A percentile compares a stretch with the other conserved stretches of the same genome.
Conservation (phyloP, 805 yeast species). For the Kodamaea neixiangensis region DNA sequence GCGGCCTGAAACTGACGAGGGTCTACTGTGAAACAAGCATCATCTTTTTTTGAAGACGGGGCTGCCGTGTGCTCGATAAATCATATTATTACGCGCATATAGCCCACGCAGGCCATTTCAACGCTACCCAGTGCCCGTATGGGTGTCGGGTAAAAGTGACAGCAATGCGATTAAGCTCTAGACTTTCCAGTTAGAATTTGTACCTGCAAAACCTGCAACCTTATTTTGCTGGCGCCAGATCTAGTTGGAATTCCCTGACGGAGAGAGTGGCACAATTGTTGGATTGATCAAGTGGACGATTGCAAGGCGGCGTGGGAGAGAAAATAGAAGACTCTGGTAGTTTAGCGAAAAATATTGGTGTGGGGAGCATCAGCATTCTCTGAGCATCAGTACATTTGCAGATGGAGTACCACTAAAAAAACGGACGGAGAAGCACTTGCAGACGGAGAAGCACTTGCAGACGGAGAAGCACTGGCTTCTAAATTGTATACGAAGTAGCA, state of each 20-base stretch:
- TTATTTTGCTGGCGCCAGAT: not conserved
- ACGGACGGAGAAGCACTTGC: no score
- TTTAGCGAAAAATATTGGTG: no score
- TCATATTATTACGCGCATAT: not conserved
- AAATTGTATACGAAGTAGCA: no score
- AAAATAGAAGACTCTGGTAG: not conserved
- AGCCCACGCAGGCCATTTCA: not conserved
- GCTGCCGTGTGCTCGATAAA: not conserved
- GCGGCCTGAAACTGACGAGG: slow-evolving; percentile 3
- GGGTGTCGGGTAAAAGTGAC: not conserved
- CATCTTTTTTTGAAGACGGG: not conserved
- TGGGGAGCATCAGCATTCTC: no score
- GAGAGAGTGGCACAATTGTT: not conserved
- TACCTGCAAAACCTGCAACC: not conserved
- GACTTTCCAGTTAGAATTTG: not conserved
- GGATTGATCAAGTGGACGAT: not conserved
- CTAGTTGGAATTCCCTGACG: not conserved
- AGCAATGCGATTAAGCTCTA: not conserved
- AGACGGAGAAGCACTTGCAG: no score
- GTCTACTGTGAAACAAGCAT: not conserved
- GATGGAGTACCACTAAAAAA: not conserved
- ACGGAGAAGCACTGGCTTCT: no score
- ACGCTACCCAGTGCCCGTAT: not conserved
- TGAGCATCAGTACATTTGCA: no score
- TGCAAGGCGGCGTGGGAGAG: not conserved